Evolutionary conservation across 371 early-diverging fungal genomes (phyloP), one percentile per base, ranked within the genome.

Genomic region (Phascolomyces articulosus): DNA sequence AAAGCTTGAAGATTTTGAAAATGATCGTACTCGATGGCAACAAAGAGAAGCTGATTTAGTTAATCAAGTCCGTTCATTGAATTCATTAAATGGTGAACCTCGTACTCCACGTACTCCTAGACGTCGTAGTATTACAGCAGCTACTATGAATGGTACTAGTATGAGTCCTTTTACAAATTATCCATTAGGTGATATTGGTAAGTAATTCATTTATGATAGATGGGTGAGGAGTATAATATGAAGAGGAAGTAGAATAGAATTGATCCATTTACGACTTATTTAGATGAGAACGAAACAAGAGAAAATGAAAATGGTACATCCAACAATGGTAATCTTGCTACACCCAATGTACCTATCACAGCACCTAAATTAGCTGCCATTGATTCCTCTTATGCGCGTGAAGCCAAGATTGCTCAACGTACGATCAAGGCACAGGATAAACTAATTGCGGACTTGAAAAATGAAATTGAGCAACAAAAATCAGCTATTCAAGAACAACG

Each of bases 381-480:
- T 56, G 77, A 81, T 60, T 69, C 80, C 3, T 78, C 78, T 11
- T 82, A 77, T 68, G 78, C 77, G 9, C 67, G 80, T 4, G 83
- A 83, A 60, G 73, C 78, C n/a, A 83, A 80, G 55, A 80, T 83
- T 57, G 83, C 83, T 10, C 78, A 79, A 49, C 69, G 78, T 40
- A 83, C 83, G 23, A 83, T 83, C 63, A 83, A 78, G 57, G 82
- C 79, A n/a, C 82, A 81, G 49, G 82, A 81, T 41, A 78, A 77
- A 26, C 34, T 78, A 27, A 81, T 82, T 60, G 47, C 65, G 10
- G 80, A 82, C 53, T 66, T 82, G n/a, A 78, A 73, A 47, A 67
- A 27, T 23, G 80, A 82, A 40, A 51, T 82, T 0, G 83, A 80
- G 34, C 74, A 74, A 26, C 74, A 74, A 47, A 77, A 80, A 24